Evolutionary conservation across 2,329 filamentous ascomycete species (phyloP).

Genomic region (Aspergillus tamarii): DNA sequence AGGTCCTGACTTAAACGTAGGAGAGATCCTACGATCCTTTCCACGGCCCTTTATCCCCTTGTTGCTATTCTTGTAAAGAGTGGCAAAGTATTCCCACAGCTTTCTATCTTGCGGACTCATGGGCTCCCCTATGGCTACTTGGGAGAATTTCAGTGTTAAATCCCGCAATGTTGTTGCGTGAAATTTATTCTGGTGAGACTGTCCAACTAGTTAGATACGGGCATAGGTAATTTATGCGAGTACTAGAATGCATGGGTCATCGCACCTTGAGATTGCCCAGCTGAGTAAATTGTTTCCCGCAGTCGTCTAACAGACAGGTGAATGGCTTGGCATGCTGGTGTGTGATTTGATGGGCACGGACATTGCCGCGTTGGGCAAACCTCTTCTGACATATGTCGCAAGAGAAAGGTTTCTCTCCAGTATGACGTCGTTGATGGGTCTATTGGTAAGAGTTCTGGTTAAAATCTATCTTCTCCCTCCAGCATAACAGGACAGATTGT

Average conservation of each 20-base stretch:
- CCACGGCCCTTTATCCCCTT: slow-evolving; percentile 97
- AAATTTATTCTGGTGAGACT: slow-evolving; percentile 94
- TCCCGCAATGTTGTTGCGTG: slow-evolving; percentile 73
- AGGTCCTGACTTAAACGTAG: slow-evolving; percentile 29
- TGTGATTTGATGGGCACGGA: slow-evolving; percentile 79
- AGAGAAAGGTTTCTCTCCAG: slow-evolving; percentile 80
- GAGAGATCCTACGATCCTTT: slow-evolving; percentile 65
- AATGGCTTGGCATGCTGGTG: slow-evolving; percentile 79
- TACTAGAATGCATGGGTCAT: neutral
- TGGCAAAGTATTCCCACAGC: slow-evolving; percentile 81
- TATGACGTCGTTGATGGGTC: slow-evolving; percentile 87
- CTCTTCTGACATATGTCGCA: slow-evolving; percentile 79
- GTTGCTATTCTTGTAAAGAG: slow-evolving; percentile 96
- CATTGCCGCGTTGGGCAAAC: slow-evolving; percentile 85
- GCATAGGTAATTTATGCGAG: neutral
- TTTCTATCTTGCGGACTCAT: slow-evolving; percentile 73
- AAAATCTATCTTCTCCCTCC: neutral
- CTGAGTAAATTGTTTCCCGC: slow-evolving; percentile 86
- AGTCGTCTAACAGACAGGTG: slow-evolving; percentile 78
- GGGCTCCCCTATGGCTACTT: slow-evolving; percentile 61
- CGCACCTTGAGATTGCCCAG: slow-evolving; percentile 86
- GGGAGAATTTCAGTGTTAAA: slow-evolving; percentile 72
- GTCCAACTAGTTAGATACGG: slow-evolving; percentile 15
- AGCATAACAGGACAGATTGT: neutral
- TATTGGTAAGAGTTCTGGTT: slow-evolving; percentile 35